These are phyloP conservation scores for Aechmea fasciata DNA, from an alignment of 176 grass and related monocot species.

Conservation along the genomic window DNA sequence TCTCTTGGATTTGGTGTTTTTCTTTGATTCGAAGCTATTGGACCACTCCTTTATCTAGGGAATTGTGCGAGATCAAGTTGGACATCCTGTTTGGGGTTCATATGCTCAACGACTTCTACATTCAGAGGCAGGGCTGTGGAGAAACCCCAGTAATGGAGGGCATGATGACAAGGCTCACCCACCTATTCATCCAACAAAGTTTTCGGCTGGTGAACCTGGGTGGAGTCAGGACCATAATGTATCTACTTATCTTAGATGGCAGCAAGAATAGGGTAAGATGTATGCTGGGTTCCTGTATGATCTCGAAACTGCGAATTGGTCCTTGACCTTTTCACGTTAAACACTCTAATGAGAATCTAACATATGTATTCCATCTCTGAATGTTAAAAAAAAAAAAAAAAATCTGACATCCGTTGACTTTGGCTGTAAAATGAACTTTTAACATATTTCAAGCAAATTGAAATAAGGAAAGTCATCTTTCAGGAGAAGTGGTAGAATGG, in stretches of 20 bases:
- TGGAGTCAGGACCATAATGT: constrained; percentile 68
- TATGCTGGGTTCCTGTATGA: too few species aligned
- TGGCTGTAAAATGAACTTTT: too few species aligned
- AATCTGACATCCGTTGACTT: too few species aligned
- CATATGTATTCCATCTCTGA: too few species aligned
- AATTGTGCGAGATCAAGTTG: constrained; percentile 57
- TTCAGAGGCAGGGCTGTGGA: constrained; percentile 84
- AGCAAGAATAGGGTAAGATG: constrained; percentile 7
- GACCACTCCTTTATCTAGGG: constrained; percentile 33
- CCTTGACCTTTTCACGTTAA: too few species aligned
- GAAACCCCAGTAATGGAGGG: constrained; percentile 83
- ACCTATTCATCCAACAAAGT: constrained; percentile 93
- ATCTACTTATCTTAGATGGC: constrained; percentile 17
- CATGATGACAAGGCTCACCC: constrained; percentile 98
- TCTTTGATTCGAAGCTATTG: constrained; percentile 5
- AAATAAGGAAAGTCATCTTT: too few species aligned
- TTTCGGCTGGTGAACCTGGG: constrained; percentile 45
- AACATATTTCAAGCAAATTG: too few species aligned
- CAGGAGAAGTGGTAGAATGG: too few species aligned
- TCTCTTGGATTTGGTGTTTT: not conserved
- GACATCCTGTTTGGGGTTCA: constrained; percentile 66
- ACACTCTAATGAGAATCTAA: too few species aligned
- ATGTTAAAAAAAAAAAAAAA: too few species aligned
- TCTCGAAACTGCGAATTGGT: too few species aligned
- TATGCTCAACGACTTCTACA: constrained; percentile 75